A percentile compares a stretch with the other conserved stretches of the same genome.
Conservation (phyloP, 495 filamentous ascomycete genomes). For the Antarctomyces pellizariae region DNA sequence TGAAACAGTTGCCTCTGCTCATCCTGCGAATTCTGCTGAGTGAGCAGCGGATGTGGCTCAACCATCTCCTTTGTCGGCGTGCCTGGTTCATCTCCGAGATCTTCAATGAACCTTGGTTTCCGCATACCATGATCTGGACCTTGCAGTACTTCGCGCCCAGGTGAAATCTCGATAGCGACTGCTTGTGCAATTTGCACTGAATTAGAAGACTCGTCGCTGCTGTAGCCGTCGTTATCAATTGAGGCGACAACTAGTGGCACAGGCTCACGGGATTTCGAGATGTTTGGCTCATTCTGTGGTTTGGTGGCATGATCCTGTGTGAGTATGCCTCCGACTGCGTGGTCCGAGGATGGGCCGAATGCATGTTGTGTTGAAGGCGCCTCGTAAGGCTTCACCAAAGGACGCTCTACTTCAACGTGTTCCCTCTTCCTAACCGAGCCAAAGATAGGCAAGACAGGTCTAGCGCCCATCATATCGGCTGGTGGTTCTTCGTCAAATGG, state of each 20-base stretch:
- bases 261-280: slow-evolving; percentile 27
- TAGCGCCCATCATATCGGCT: slow-evolving; percentile 44
- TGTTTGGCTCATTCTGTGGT: slow-evolving; percentile 21
- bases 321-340: slow-evolving; percentile 35
- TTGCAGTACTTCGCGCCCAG: no score
- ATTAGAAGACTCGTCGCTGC: no score
- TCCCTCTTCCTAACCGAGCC: slow-evolving; percentile 43
- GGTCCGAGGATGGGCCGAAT: slow-evolving; percentile 34
- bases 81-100: no score
- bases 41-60: no score
- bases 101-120: no score
- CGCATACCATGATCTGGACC: no score
- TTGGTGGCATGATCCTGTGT: slow-evolving; percentile 23
- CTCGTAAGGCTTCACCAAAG: slow-evolving; percentile 26
- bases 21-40: neutral
- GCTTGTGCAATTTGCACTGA: no score
- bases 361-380: slow-evolving; percentile 6
- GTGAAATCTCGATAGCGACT: no score
- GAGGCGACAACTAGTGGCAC: slow-evolving; percentile 42
- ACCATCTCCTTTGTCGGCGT: no score
- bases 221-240: slow-evolving; percentile 25
- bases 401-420: slow-evolving; percentile 20
- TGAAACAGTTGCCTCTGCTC: no score
- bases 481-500: slow-evolving; percentile 12
- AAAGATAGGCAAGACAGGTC: slow-evolving; percentile 60